Conservation (phyloP, 2,329 filamentous ascomycete genomes). For the Trichophyton equinum region DNA sequence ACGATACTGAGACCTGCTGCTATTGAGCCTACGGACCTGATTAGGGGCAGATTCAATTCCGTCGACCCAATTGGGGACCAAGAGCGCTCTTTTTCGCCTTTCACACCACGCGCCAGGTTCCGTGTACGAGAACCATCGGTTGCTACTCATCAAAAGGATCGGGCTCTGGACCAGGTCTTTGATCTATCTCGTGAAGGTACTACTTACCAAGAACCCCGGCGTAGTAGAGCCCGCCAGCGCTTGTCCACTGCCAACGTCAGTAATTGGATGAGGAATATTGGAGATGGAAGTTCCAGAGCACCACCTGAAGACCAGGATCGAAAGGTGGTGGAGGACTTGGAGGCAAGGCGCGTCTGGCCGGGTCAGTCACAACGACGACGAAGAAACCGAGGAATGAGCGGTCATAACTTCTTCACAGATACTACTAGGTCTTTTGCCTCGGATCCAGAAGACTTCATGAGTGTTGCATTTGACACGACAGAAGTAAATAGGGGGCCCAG, state of each 20-base stretch:
- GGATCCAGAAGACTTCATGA: constrained; percentile 41
- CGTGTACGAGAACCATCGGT: constrained; percentile 75
- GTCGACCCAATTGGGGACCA: constrained; percentile 48
- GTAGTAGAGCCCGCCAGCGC: constrained; percentile 39
- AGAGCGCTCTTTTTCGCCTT: constrained; percentile 47
- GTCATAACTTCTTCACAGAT: constrained; percentile 40
- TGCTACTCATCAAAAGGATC: constrained; percentile 78
- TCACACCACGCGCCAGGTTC: constrained; percentile 51
- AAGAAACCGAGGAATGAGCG: constrained; percentile 15
- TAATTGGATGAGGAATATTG: constrained; percentile 72
- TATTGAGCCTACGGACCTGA: constrained; percentile 71
- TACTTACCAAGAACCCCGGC: constrained; percentile 45
- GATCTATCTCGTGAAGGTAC: constrained; percentile 53
- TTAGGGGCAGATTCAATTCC: constrained; percentile 54
- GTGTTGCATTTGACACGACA: background rate
- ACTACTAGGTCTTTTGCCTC: constrained; percentile 44
- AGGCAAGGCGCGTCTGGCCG: constrained; percentile 37
- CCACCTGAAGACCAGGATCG: constrained; percentile 50
- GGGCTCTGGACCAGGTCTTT: constrained; percentile 84
- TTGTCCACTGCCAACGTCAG: constrained; percentile 72
- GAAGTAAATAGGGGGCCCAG: background rate
- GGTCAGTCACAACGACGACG: constrained; percentile 39
- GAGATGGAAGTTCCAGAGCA: constrained; percentile 38
- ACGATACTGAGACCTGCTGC: constrained; percentile 61
- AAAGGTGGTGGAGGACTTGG: constrained; percentile 46